phyloP scores from a whole-genome alignment of 495 filamentous ascomycete genomes.

The Mytilinidion resinicola region DNA sequence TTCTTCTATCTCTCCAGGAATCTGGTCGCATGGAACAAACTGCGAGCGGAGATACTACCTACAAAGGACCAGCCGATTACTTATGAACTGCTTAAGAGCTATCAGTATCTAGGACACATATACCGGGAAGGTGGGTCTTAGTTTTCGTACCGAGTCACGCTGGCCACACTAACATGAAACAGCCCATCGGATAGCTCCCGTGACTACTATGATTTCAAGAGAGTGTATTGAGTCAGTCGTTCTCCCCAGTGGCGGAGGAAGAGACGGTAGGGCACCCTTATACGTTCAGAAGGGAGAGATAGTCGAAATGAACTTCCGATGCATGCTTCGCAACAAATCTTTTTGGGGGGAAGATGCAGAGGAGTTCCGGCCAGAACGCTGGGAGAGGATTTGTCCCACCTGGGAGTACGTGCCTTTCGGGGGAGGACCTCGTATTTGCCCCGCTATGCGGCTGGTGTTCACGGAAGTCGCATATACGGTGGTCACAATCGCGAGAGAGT shows the following conservation, averaged over 20 bases:
- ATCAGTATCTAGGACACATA: conserved; percentile 36
- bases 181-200: background rate
- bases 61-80: no score
- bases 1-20: no score
- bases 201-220: conserved; percentile 34
- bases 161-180: background rate
- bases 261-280: conserved; percentile 42
- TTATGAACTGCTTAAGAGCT: no score
- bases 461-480: conserved; percentile 31
- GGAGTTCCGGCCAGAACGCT: conserved; percentile 30
- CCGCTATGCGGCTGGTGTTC: conserved; percentile 33
- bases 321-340: conserved; percentile 30
- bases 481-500: conserved; percentile 30
- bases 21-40: no score
- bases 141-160: background rate
- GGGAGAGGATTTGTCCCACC: conserved; percentile 15
- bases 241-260: conserved; percentile 48
- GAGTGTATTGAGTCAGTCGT: conserved; percentile 42
- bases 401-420: conserved; percentile 37
- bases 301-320: conserved; percentile 38
- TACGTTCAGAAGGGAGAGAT: conserved; percentile 39
- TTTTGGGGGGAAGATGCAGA: conserved; percentile 33
- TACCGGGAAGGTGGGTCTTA: conserved; percentile 12
- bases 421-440: conserved; percentile 35
- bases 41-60: no score